Base-by-base conservation (phyloP, 257 asterid species). In the Linaria vulgaris region DNA sequence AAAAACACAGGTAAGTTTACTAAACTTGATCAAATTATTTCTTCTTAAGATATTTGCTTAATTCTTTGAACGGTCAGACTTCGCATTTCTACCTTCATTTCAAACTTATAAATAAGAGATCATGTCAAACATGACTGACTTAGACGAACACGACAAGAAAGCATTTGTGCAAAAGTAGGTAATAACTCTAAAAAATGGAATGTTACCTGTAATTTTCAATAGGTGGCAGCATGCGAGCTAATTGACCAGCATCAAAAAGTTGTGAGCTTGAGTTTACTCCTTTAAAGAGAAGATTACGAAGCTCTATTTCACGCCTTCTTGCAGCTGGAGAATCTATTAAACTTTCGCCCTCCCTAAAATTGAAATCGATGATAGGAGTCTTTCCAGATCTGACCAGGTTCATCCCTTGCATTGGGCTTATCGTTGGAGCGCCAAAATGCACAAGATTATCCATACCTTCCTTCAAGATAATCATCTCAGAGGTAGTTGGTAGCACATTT, bases 151-250 rank as follows among this genome's bases (percentile, higher is more conserved):
- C 22, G 46, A 11, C 15, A 67, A 58, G 20, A 22, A 48, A 15
- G 13, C 47, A 24, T 60, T 65, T 20, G 41, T 34, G n/a, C 48
- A 20, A 59, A n/a, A n/a, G n/a, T n/a, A n/a, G n/a, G n/a, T n/a
- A n/a, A n/a, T n/a, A n/a, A n/a, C n/a, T n/a, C n/a, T n/a, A n/a
- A n/a, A n/a, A n/a, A n/a, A n/a, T n/a, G n/a, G 19, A 39, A 9
- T 23, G 59, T 68, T 73, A 82, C 87, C 82, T 34, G 8, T 62
- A 67, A 64, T 50, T 64, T 71, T 76, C 63, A 19, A 75, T 59
- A 45, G 72, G 27, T 6, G 84, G 71, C 59, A 64, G 52, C 66
- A 48, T 12, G 19, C 54, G 17, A n/a, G 66, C 69, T 13, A 63
- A 59, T 49, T 67, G 76, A n/a, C 64, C 70, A 67, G 55, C 59